A percentile compares a stretch with the other conserved stretches of the same genome.
Evolutionary conservation across 805 yeast genomes (phyloP).

Genomic region (Wickerhamomyces bovis): DNA sequence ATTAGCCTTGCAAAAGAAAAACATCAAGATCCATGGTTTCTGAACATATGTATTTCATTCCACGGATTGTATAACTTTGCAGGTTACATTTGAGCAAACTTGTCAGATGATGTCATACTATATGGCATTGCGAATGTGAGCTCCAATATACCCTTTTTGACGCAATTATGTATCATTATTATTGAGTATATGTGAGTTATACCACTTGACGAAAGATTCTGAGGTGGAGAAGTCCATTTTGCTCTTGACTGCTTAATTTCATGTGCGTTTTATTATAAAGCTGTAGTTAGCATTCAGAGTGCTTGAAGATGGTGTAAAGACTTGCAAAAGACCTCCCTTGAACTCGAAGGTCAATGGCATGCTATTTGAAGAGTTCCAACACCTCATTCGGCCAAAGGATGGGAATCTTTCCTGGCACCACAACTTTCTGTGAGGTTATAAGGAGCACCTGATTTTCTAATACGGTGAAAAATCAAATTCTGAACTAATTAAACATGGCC

Average conservation of each 20-base stretch:
- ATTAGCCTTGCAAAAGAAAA: conserved; percentile 88
- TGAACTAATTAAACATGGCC: too few relatives aligned
- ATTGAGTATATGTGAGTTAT: background rate
- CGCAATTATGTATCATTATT: background rate
- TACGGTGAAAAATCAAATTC: too few relatives aligned
- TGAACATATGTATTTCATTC: conserved; percentile 29
- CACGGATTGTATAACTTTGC: background rate
- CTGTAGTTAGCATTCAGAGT: too few relatives aligned
- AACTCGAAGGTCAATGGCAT: too few relatives aligned
- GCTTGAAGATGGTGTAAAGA: too few relatives aligned
- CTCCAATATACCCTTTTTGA: background rate
- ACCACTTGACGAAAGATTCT: background rate
- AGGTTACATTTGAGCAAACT: background rate
- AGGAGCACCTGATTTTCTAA: too few relatives aligned
- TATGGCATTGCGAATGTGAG: background rate
- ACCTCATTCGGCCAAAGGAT: too few relatives aligned
- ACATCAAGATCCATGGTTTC: conserved; percentile 97
- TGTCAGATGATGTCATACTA: background rate
- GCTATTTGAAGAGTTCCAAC: too few relatives aligned
- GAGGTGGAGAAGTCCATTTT: background rate
- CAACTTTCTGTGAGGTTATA: too few relatives aligned
- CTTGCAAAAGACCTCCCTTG: too few relatives aligned
- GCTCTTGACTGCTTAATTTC: background rate
- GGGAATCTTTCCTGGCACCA: too few relatives aligned
- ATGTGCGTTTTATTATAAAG: background rate